These are phyloP conservation scores for Botrytis paeoniae DNA, from an alignment of 2,329 filamentous ascomycete genomes.

Conservation along the genomic window DNA sequence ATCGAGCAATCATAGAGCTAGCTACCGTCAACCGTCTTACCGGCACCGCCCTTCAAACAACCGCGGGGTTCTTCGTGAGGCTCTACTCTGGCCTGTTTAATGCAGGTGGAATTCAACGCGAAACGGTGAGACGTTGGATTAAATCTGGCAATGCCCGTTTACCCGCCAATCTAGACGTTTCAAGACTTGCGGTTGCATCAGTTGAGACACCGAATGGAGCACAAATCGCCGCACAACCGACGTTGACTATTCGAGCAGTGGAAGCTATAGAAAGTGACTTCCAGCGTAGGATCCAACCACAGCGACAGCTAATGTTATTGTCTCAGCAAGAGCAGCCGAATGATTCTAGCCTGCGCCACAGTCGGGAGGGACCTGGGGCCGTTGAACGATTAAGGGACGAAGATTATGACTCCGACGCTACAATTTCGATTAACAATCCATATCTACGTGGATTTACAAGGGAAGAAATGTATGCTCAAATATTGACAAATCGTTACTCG, in stretches of 20 bases:
- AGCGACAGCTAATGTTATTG: not conserved
- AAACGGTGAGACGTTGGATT: not conserved
- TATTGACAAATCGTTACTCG: not conserved
- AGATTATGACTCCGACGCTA: not conserved
- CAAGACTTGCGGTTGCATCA: not conserved
- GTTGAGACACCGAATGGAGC: not conserved
- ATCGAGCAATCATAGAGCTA: not conserved
- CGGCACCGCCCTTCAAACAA: not conserved
- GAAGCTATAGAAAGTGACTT: not conserved
- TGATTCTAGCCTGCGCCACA: not conserved
- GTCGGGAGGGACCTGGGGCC: not conserved
- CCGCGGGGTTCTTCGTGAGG: not conserved
- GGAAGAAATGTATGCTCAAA: not conserved
- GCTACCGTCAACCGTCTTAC: not conserved
- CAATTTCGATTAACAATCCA: rapidly evolving
- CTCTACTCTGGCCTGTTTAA: not conserved
- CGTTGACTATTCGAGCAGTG: rapidly evolving
- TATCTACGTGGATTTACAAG: not conserved
- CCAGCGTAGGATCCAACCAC: not conserved
- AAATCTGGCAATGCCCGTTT: not conserved
- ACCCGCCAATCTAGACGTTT: not conserved
- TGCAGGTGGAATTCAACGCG: not conserved
- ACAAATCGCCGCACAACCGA: not conserved
- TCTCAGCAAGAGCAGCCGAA: not conserved
- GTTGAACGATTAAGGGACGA: not conserved